Evolutionary conservation across 805 yeast species (phyloP), one percentile per base, ranked within the genome.

Genomic region (Yamadazyma sp.): DNA sequence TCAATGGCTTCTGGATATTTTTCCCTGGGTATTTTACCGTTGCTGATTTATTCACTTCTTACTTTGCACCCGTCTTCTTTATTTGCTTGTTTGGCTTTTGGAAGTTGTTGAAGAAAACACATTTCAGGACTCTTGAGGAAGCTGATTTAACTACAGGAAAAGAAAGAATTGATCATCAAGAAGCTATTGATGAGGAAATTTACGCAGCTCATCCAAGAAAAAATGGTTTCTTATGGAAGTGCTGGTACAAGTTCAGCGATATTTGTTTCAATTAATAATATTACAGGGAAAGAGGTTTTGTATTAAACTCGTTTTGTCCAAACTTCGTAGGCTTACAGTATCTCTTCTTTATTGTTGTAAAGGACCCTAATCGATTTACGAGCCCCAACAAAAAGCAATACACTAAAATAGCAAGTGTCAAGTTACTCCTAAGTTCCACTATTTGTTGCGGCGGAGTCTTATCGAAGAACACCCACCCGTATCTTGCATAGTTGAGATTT

Each of bases 1-100:
- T 62, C 54, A 63, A 64, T 38, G 78, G 77, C 12, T 64, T 64
- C 49, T 60, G 66, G 65, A 48, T 62, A 6, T 64, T 64, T 35
- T 63, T 64, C 56, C 68, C 69, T 1, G 65, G 64, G 14, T 48
- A 57, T 37, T 55, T 60, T 25, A 40, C 60, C 1, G 66, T 50
- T 19, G 58, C 65, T 14, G 55, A 60, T 43, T 52, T 64, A 41
- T 61, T 64, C 48, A 64, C 69, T 3, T 54, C 63, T 1, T 63
- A 64, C 44, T 63, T 63, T 47, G 68, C 67, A 6, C 70, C 65
- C 0, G 62, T 62, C 4, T 50, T 64, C 35, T 54, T 52, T 36
- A 19, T 49, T 11, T 25, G 32, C 2, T 50, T 58, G 19, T 63
- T 33, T 28, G 14, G 57, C 4, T 55, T 57, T 35, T 64, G 70